Conservation (phyloP, 2,329 filamentous ascomycete genomes). For the Fusarium sp. region DNA sequence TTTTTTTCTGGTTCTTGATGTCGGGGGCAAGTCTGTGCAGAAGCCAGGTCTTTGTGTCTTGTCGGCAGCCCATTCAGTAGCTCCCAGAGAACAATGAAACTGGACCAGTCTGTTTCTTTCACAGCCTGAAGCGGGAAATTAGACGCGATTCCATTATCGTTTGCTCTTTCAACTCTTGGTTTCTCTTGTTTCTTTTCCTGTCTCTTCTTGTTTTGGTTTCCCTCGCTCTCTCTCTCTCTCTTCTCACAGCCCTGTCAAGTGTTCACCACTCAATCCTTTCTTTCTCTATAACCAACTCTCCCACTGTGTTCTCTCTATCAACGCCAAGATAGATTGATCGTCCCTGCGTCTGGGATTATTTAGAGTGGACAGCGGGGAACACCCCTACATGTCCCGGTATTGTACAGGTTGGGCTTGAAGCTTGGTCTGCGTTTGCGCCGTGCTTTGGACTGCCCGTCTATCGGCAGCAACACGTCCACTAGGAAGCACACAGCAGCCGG, state of each 20-base stretch:
- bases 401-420: constrained; percentile 33
- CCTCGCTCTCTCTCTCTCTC: constrained; percentile 3
- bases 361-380: constrained; percentile 25
- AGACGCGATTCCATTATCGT: constrained; percentile 39
- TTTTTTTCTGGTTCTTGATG: constrained; percentile 17
- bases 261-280: constrained; percentile 2
- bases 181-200: constrained; percentile 14
- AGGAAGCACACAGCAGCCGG: constrained; percentile 17
- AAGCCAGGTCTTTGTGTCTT: constrained; percentile 35
- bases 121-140: constrained; percentile 29
- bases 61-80: constrained; percentile 36
- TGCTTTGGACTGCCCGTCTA: constrained; percentile 21
- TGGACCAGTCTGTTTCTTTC: constrained; percentile 26
- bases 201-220: constrained; percentile 1
- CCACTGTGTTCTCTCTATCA: constrained; percentile 25
- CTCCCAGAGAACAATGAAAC: constrained; percentile 44
- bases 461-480: constrained; percentile 29
- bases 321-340: constrained; percentile 24
- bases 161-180: constrained; percentile 30
- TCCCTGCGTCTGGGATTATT: constrained; percentile 13
- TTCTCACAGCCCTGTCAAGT: constrained; percentile 1
- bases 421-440: constrained; percentile 44
- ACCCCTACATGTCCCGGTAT: constrained; percentile 45
- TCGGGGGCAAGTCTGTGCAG: constrained; percentile 35
- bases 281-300: constrained; percentile 16